Base-by-base conservation (phyloP, 1,284 basidiomycete genomes). In the Veloboletus limbatus region DNA sequence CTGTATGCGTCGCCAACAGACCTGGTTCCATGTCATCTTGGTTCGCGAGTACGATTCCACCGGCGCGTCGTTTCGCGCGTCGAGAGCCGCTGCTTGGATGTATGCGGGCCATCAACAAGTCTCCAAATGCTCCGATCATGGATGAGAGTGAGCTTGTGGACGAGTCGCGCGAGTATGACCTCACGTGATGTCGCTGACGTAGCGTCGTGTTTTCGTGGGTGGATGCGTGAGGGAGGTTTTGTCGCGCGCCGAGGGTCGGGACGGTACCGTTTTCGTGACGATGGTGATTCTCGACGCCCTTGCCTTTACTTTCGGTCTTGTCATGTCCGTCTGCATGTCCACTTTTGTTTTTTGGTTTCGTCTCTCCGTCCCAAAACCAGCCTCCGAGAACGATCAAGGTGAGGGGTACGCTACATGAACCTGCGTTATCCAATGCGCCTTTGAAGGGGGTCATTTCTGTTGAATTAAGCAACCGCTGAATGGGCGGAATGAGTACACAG, bases 361-460 rank as follows among this genome's bases (percentile, higher is more conserved):
- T 8, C 6, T 50, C 51, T 3, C 40, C 55, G 21, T 57, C 69
- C 62, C 88, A 85, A 67, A 97, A 97, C 74, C 95, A 97, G 7
- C 90, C 92, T 14, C 94, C 94, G 34, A 97, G 82, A 8, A 97
- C 92, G 49, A 97, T 78, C 30, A 97, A 74, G 3, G 94, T 97
- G 20, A 97, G 65, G 0, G 94, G 94, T 54, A 97, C 86, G 0
- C 88, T 90, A 59, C 91, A 94, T 55, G 78, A 80, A 2, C 92
- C 91, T 0, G 88, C 85, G 21, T 75, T 71, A 18, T 73, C 75
- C 51, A 95, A 70, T 0, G 90, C 87, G 36, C 82, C 79, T 57
- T 85, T 88, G 46, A 94, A 67, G 0, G 89, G 85, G 32, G 74
- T 71, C 59, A 88, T 68, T 52, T 81, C 80, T 4, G 69, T 61